Evolutionary conservation across 345 rosid species (phyloP), one percentile per base, ranked within the genome.

Genomic region (Gossypium ekmanianum): DNA sequence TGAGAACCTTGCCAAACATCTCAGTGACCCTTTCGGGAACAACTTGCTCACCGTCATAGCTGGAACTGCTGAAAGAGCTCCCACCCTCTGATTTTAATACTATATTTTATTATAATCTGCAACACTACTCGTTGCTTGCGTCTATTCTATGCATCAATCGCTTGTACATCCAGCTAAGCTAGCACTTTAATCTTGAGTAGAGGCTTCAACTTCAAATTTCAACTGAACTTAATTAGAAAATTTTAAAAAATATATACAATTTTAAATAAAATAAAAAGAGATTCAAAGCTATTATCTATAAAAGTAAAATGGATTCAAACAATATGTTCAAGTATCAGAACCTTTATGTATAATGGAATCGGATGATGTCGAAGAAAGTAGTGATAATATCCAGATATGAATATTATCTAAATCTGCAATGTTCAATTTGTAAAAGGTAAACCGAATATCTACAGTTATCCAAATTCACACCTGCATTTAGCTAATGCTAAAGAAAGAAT

Each of bases 1-100:
- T 7, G 98, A 95, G 89, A 92, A 92, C 84, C 89, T 93, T 41
- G 75, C 98, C 3, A 90, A 91, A 73, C 99, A 92, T 78, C 97
- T 94, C 81, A 89, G 93, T 29, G 98, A 94, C 80, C 98, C 98
- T 58, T 94, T 92, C n/a, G 97, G 89, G 79, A 91, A 94, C 96
- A 94, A 94, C 86, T 87, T 94, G 92, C 98, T 94, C 78, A 92
- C 98, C 0, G 98, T 94, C 74, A 83, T 95, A 55, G 80, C 84
- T 3, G 96, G 96, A 72, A 66, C 85, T 2, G 94, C 81, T 0
- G 98, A 94, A 79, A 92, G 98, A 85, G 85, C 85, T 73, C 98
- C 98, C 0, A 88, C 97, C 61, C 93, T 94, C 41, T 92, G 78
- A 91, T 81, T 74, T 6, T 68, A 68, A 3, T 58, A 62, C 50